phyloP scores from a whole-genome alignment of 2,329 filamentous ascomycete genomes.

The Cordyceps cateniannulata region DNA sequence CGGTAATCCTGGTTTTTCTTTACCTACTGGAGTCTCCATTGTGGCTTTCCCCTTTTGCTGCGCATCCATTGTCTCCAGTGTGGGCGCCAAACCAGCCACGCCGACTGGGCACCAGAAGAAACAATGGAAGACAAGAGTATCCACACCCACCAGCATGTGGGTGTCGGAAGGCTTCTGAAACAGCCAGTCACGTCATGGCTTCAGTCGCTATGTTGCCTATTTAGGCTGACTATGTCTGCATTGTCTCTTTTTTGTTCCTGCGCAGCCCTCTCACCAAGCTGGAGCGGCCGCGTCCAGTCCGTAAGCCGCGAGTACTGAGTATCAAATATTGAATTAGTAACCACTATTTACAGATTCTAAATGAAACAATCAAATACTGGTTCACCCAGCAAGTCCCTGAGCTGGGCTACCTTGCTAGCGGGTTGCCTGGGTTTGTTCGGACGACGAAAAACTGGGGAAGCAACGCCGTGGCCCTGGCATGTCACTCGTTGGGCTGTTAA shows the following conservation, averaged over 20 bases:
- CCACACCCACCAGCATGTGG: background rate
- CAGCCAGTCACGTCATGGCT: constrained; percentile 1
- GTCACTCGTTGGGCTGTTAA: background rate
- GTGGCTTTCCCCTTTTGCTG: background rate
- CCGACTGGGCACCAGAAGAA: too few relatives aligned
- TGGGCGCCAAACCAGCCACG: background rate
- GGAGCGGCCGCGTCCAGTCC: too few relatives aligned
- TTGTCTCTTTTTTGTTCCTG: background rate
- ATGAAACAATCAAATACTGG: background rate
- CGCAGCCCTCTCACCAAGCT: background rate
- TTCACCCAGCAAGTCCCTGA: too few relatives aligned
- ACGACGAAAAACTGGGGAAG: background rate
- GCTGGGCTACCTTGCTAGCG: too few relatives aligned
- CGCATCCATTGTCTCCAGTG: background rate
- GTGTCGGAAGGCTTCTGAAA: background rate
- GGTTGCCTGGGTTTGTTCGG: background rate
- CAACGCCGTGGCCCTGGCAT: background rate
- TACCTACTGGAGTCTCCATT: background rate
- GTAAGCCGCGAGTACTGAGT: too few relatives aligned
- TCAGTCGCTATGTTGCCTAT: background rate
- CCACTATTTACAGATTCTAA: too few relatives aligned
- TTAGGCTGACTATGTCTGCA: background rate
- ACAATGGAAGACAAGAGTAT: too few relatives aligned
- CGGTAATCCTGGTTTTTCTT: background rate
- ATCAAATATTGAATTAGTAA: too few relatives aligned